Evolutionary conservation across 768 basidiomycete genomes (phyloP).

Genomic region (Boletus sensibilis): DNA sequence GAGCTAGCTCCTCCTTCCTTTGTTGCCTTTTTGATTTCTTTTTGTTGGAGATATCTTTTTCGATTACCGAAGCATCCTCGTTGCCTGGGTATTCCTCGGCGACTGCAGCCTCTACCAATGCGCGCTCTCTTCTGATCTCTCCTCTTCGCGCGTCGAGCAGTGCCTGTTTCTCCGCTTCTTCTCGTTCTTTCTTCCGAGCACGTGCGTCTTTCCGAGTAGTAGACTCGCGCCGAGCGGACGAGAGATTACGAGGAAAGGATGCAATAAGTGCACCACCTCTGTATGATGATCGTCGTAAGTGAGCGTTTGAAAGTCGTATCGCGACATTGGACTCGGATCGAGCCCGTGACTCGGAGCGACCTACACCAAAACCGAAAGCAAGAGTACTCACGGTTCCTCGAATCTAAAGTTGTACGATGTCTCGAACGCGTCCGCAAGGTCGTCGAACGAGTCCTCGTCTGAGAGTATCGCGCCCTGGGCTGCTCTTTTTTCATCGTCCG

Average conservation of each 20-base stretch:
- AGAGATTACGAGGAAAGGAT: constrained; percentile 73
- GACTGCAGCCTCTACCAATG: constrained; percentile 60
- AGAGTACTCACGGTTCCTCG: constrained; percentile 80
- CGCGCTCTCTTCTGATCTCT: constrained; percentile 72
- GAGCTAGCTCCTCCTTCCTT: constrained; percentile 70
- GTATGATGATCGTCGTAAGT: constrained; percentile 1
- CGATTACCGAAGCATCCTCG: constrained; percentile 24
- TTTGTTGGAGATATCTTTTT: constrained; percentile 56
- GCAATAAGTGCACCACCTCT: constrained; percentile 67
- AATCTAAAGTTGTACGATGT: constrained; percentile 97
- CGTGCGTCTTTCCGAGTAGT: constrained; percentile 84
- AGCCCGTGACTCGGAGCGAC: neutral
- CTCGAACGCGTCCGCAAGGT: constrained; percentile 89
- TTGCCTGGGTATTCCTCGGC: constrained; percentile 70
- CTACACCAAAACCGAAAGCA: neutral
- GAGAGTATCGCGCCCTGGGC: constrained; percentile 36
- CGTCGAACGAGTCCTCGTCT: constrained; percentile 81
- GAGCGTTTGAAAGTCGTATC: neutral
- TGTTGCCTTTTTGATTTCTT: constrained; percentile 23
- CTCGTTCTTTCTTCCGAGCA: constrained; percentile 69
- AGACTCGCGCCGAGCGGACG: constrained; percentile 69
- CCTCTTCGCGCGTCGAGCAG: constrained; percentile 83
- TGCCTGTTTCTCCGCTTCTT: constrained; percentile 59
- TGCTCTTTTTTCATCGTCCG: constrained; percentile 23
- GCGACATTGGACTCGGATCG: neutral